These are phyloP conservation scores for Fusarium penzigii DNA, from an alignment of 2,329 filamentous ascomycete genomes.

Conservation along the genomic window DNA sequence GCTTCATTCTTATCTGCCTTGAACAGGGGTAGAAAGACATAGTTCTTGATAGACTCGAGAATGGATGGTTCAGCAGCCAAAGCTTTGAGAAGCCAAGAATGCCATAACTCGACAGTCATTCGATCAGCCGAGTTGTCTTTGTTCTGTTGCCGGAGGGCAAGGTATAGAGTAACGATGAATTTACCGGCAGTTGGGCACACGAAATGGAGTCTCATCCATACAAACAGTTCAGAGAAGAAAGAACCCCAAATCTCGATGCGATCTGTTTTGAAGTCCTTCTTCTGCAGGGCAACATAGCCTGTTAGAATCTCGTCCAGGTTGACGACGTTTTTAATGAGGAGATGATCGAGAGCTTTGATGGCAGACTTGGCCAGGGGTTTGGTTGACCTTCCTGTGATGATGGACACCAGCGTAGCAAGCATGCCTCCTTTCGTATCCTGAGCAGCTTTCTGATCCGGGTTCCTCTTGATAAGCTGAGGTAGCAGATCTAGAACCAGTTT, in stretches of 20 bases:
- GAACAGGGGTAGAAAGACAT: slow-evolving; percentile 64
- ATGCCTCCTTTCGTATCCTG: slow-evolving; percentile 45
- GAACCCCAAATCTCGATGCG: slow-evolving; percentile 48
- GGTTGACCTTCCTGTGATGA: slow-evolving; percentile 60
- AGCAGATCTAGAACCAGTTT: slow-evolving; percentile 62
- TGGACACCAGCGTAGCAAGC: slow-evolving; percentile 54
- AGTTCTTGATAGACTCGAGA: slow-evolving; percentile 64
- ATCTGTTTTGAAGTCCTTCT: slow-evolving; percentile 15
- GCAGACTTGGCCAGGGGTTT: slow-evolving; percentile 69
- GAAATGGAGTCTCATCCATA: slow-evolving; percentile 59
- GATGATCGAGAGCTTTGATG: slow-evolving; percentile 66
- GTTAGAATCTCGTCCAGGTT: slow-evolving; percentile 46
- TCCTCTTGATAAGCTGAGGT: slow-evolving; percentile 50
- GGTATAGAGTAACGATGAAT: slow-evolving; percentile 59
- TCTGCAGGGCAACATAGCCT: slow-evolving; percentile 44
- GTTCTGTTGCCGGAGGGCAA: slow-evolving; percentile 40
- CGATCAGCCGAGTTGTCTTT: slow-evolving; percentile 23
- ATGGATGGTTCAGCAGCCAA: slow-evolving; percentile 51
- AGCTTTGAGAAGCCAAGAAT: slow-evolving; percentile 56
- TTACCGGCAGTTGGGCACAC: slow-evolving; percentile 63
- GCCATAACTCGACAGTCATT: slow-evolving; percentile 48
- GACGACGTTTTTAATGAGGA: slow-evolving; percentile 62
- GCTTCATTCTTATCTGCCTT: slow-evolving; percentile 56
- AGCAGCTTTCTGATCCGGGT: slow-evolving; percentile 45
- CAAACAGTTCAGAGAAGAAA: slow-evolving; percentile 50